Conservation (phyloP, 805 yeast species). For the Candida krabiensis region DNA sequence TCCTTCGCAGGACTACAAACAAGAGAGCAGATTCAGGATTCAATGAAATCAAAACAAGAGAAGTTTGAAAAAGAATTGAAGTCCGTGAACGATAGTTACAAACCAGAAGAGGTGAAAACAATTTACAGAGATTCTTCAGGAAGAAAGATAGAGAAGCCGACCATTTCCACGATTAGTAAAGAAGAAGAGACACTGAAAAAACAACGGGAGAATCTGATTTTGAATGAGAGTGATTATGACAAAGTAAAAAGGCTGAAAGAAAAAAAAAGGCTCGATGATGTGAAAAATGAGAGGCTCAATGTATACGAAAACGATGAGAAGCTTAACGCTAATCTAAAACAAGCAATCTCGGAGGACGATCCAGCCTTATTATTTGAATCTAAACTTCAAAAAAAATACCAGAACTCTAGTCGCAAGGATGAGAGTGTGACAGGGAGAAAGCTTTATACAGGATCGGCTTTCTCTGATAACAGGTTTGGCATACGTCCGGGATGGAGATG, state of each 20-base stretch:
- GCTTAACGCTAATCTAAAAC: slow-evolving; percentile 34
- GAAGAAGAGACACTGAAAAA: slow-evolving; percentile 16
- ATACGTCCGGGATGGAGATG: slow-evolving; percentile 80
- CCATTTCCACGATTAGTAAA: slow-evolving; percentile 7
- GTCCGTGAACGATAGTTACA: slow-evolving; percentile 16
- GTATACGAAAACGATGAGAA: slow-evolving; percentile 40
- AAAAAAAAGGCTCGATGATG: slow-evolving; percentile 30
- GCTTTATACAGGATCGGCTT: slow-evolving; percentile 48
- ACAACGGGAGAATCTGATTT: slow-evolving; percentile 25
- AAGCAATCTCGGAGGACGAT: slow-evolving; percentile 52
- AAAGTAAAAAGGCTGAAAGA: slow-evolving; percentile 36
- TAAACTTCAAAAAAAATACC: slow-evolving; percentile 20
- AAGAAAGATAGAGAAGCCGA: slow-evolving; percentile 26
- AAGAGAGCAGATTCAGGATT: slow-evolving; percentile 40
- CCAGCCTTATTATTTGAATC: slow-evolving; percentile 55
- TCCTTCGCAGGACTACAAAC: slow-evolving; percentile 45
- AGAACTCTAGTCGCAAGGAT: slow-evolving; percentile 13
- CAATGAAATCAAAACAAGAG: slow-evolving; percentile 24
- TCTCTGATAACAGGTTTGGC: slow-evolving; percentile 69
- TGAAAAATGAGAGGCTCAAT: slow-evolving; percentile 27
- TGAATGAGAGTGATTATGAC: slow-evolving; percentile 42
- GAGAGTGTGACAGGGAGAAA: slow-evolving; percentile 48
- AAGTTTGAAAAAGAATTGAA: slow-evolving; percentile 29
- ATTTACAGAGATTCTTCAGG: slow-evolving; percentile 66
- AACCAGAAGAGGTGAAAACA: slow-evolving; percentile 32